phyloP scores from a whole-genome alignment of 495 filamentous ascomycete species.

The Neohortaea acidophila region DNA sequence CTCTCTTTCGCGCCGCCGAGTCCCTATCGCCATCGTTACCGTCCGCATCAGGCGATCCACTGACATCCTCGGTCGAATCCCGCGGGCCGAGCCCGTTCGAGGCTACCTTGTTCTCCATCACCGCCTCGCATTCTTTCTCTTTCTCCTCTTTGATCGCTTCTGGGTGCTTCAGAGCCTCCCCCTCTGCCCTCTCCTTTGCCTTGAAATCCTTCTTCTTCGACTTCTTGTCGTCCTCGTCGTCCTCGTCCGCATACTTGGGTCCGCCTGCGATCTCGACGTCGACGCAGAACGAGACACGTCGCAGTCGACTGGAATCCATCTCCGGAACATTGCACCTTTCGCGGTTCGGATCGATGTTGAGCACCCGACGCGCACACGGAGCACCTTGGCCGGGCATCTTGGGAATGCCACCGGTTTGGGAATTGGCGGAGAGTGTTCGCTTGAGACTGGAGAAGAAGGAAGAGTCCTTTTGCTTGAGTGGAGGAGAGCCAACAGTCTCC shows the following conservation, averaged over 20 bases:
- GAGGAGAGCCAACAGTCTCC: too few relatives aligned
- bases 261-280: constrained; percentile 89
- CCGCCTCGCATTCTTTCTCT: constrained; percentile 33
- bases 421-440: constrained; percentile 58
- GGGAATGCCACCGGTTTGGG: constrained; percentile 19
- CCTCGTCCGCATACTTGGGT: constrained; percentile 39
- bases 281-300: constrained; percentile 84
- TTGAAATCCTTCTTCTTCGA: constrained; percentile 50
- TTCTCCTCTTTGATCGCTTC: constrained; percentile 41
- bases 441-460: constrained; percentile 70
- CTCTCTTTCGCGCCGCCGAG: constrained; percentile 46
- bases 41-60: neutral
- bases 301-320: constrained; percentile 62
- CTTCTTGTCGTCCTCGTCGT: constrained; percentile 25
- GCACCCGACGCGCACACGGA: constrained; percentile 55
- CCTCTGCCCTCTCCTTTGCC: constrained; percentile 52
- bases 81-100: neutral
- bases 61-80: constrained; percentile 1
- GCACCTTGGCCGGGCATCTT: constrained; percentile 32
- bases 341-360: constrained; percentile 72
- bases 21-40: constrained; percentile 27
- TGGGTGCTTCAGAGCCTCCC: constrained; percentile 49
- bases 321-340: constrained; percentile 67
- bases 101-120: constrained; percentile 25
- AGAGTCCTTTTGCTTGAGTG: constrained; percentile 46